Base-by-base conservation (phyloP, 192 early-diverging fungal genomes). In the Dimargaris cristalligena region DNA sequence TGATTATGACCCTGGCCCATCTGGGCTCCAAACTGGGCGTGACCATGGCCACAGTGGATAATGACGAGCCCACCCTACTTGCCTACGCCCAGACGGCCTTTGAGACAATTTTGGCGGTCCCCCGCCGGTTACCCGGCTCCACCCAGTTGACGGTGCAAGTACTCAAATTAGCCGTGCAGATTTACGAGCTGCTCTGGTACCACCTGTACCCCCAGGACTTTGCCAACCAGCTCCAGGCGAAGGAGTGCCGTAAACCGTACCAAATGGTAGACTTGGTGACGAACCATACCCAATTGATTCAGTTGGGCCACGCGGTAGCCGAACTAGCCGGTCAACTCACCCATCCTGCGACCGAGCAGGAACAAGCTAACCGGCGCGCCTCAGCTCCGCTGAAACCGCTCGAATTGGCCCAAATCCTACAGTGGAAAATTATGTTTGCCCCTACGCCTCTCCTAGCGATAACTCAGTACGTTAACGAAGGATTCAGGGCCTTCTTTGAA, bases 391-490 rank as follows among this genome's bases (percentile, higher is more conserved):
- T 47, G 46, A 52, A 52, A 34, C 22, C 33, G 31, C 8, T n/a
- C 55, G 55, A 57, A 13, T 16, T 57, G 34, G 55, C 28, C n/a
- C 38, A 57, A 10, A 38, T 57, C 34, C 16, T 57, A 13, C 35
- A 57, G 10, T 38, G n/a, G 20, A 18, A 57, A 34, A 35, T 57
- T 20, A 26, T 26, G 49, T 50, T 50, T 50, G 49, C 49, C 34
- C 13, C 55, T n/a, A 22, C 16, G 0, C 55, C 55, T 23, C 34
- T 38, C 3, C 34, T n/a, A n/a, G 9, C 13, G 22, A 20, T 57
- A 11, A 35, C 4, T 2, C 11, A 34, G 3, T 57, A 57, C 55
- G 33, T 26, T 34, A 34, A 57, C n/a, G 35, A 18, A n/a, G 55
- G n/a, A 20, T 57, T 57, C 38, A 22, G 34, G 10, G 55, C 33